Percentiles rank a stretch among this genome's conserved stretches.
Evolutionary conservation across 164 flowering plant species (phyloP).

Genomic region (Nymphaea thermarum): DNA sequence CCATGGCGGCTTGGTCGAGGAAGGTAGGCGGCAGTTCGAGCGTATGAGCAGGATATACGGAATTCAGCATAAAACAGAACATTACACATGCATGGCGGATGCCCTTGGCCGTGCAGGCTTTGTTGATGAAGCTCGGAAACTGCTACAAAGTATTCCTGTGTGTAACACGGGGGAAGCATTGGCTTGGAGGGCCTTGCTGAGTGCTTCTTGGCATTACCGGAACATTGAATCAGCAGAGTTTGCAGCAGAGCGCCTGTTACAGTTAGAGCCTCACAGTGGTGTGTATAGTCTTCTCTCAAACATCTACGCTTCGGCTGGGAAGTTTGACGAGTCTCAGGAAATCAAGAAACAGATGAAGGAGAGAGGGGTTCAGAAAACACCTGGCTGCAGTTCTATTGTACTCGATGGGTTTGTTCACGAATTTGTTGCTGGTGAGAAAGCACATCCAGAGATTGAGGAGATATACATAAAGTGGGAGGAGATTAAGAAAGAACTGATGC

Average conservation of each 20-base stretch:
- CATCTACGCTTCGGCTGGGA: conserved; percentile 37
- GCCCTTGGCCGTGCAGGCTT: conserved; percentile 43
- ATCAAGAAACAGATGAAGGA: conserved; percentile 35
- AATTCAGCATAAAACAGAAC: conserved; percentile 47
- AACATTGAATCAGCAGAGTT: conserved; percentile 26
- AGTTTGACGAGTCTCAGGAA: conserved; percentile 26
- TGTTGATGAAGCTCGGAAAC: conserved; percentile 34
- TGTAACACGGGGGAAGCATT: conserved; percentile 36
- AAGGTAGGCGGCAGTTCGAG: conserved; percentile 32
- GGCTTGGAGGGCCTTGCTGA: conserved; percentile 62
- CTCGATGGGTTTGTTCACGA: conserved; percentile 43
- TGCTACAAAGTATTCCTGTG: conserved; percentile 21
- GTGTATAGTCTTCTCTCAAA: conserved; percentile 52
- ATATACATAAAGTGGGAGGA: conserved; percentile 19
- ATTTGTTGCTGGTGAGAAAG: conserved; percentile 59
- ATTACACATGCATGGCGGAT: conserved; percentile 48
- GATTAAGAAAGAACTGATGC: conserved; percentile 21
- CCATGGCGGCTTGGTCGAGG: conserved; percentile 35
- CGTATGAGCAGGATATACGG: conserved; percentile 31
- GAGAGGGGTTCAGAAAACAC: conserved; percentile 37
- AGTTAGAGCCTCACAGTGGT: conserved; percentile 43
- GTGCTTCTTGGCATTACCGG: conserved; percentile 33
- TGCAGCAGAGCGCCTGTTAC: conserved; percentile 34
- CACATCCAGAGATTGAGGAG: conserved; percentile 31
- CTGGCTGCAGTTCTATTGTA: conserved; percentile 54